These are phyloP conservation scores for Tylopilus felleus DNA, from an alignment of 768 basidiomycete genomes.

Conservation along the genomic window DNA sequence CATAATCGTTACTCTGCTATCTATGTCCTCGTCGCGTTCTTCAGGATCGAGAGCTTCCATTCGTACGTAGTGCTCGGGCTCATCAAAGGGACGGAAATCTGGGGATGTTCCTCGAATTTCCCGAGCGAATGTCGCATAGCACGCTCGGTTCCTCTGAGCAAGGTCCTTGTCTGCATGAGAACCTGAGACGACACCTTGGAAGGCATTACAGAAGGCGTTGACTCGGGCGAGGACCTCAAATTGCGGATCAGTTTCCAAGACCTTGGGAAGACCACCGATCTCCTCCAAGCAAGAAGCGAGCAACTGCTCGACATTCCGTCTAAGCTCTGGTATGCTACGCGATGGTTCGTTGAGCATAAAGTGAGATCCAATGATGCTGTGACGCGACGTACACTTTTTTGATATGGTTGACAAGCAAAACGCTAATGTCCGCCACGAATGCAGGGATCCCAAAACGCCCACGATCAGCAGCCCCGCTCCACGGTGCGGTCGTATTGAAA, in stretches of 20 bases:
- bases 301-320: conserved; percentile 36
- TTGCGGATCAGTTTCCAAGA: conserved; percentile 37
- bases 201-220: conserved; percentile 42
- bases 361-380: background rate
- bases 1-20: conserved; percentile 15
- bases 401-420: conserved; percentile 50
- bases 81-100: conserved; percentile 37
- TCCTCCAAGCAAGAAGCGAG: conserved; percentile 35
- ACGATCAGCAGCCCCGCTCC: conserved; percentile 46
- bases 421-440: conserved; percentile 51
- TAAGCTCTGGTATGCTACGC: conserved; percentile 47
- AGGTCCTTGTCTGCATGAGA: conserved; percentile 33
- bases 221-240: conserved; percentile 45
- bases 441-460: conserved; percentile 52
- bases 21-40: background rate
- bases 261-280: conserved; percentile 40
- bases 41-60: conserved; percentile 14
- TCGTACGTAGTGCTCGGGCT: conserved; percentile 2
- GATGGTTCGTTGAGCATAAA: background rate
- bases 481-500: conserved; percentile 49
- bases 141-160: conserved; percentile 33
- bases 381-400: conserved; percentile 43
- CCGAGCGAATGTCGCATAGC: conserved; percentile 34
- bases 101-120: conserved; percentile 40
- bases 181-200: conserved; percentile 34